Evolutionary conservation across 805 yeast genomes (phyloP).

Genomic region (Lipomyces sp.): DNA sequence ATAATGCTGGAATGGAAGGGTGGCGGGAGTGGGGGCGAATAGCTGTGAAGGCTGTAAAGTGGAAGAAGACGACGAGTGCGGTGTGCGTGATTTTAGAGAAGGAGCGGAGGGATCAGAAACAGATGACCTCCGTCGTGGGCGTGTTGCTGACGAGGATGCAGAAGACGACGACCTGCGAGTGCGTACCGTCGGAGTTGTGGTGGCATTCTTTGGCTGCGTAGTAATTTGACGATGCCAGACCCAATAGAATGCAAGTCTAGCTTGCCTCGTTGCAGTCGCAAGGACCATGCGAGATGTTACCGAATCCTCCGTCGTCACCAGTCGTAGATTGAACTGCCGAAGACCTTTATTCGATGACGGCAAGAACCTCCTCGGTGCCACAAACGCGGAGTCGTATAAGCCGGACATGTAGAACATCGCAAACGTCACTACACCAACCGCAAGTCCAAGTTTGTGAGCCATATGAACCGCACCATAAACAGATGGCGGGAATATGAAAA

Average conservation of each 20-base stretch:
- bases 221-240: slow-evolving; percentile 12
- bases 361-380: slow-evolving; percentile 74
- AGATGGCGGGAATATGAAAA: slow-evolving; percentile 36
- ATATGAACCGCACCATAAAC: slow-evolving; percentile 39
- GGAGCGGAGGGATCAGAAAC: background rate
- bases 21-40: background rate
- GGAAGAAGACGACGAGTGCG: background rate
- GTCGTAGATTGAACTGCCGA: slow-evolving; percentile 60
- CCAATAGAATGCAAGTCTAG: slow-evolving; percentile 13
- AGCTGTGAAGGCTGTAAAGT: background rate
- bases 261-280: slow-evolving; percentile 44
- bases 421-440: slow-evolving; percentile 62
- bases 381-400: slow-evolving; percentile 80
- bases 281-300: slow-evolving; percentile 20
- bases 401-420: slow-evolving; percentile 82
- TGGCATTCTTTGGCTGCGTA: background rate
- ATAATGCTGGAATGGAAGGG: slow-evolving; percentile 22
- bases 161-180: slow-evolving; percentile 23
- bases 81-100: too few relatives aligned
- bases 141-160: slow-evolving; percentile 5
- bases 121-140: background rate
- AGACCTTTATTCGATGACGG: slow-evolving; percentile 85
- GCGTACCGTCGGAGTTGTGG: slow-evolving; percentile 4
- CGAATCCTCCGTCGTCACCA: slow-evolving; percentile 32
- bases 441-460: slow-evolving; percentile 45